Conservation (phyloP, 2,329 filamentous ascomycete species). For the Colletotrichum falcatum region DNA sequence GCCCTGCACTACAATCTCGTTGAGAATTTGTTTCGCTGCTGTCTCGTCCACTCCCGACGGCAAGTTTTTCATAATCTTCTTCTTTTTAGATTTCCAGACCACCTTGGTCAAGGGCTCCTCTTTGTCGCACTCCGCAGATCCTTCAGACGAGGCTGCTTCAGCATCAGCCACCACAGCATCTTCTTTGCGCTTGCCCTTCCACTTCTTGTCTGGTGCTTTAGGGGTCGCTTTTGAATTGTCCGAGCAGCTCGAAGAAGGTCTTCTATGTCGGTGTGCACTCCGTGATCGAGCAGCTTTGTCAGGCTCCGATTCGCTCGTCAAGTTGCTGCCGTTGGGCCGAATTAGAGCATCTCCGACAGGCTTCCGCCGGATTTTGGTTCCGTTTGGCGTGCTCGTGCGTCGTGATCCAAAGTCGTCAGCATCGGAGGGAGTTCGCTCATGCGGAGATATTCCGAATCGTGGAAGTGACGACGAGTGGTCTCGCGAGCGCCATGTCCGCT, state of each 20-base stretch:
- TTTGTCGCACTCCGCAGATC: slow-evolving; percentile 52
- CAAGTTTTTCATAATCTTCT: slow-evolving; percentile 78
- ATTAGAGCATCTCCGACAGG: slow-evolving; percentile 9
- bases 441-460: slow-evolving; percentile 1
- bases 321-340: not conserved
- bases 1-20: slow-evolving; percentile 94
- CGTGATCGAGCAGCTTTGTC: slow-evolving; percentile 19
- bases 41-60: slow-evolving; percentile 84
- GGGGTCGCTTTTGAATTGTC: not conserved
- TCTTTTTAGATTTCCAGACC: slow-evolving; percentile 72
- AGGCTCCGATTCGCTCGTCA: slow-evolving; percentile 27
- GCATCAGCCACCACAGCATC: slow-evolving; percentile 55
- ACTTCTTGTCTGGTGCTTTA: slow-evolving; percentile 3
- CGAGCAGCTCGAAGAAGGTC: slow-evolving; percentile 27
- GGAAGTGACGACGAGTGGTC: slow-evolving; percentile 8
- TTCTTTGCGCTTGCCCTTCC: slow-evolving; percentile 49
- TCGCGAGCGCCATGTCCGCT: slow-evolving; percentile 1
- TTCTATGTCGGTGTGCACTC: not conserved
- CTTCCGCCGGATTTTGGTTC: slow-evolving; percentile 29
- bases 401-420: slow-evolving; percentile 15
- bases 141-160: slow-evolving; percentile 61
- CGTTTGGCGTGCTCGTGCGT: slow-evolving; percentile 29
- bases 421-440: slow-evolving; percentile 18
- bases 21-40: slow-evolving; percentile 91
- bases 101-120: slow-evolving; percentile 56